These are phyloP conservation scores for Aureobasidium zeae DNA, from an alignment of 2,329 filamentous ascomycete species.

Conservation along the genomic window DNA sequence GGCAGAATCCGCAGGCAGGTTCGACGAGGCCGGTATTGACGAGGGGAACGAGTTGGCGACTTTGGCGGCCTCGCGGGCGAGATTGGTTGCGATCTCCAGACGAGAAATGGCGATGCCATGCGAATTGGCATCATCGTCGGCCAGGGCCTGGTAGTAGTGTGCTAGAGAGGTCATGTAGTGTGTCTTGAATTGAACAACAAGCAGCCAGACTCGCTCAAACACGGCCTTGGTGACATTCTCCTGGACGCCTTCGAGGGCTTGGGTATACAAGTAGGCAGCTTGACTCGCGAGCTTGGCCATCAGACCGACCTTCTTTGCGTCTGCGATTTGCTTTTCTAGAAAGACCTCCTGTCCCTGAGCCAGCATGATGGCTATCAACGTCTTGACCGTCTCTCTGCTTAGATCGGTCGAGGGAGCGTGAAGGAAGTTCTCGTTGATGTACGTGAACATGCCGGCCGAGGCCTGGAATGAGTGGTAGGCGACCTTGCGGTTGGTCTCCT, in stretches of 20 bases:
- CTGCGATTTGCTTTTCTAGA: slow-evolving; percentile 86
- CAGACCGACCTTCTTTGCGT: slow-evolving; percentile 85
- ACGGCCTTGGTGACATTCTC: slow-evolving; percentile 85
- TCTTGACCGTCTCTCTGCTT: slow-evolving; percentile 91
- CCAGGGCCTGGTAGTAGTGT: slow-evolving; percentile 86
- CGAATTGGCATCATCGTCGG: slow-evolving; percentile 79
- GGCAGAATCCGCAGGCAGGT: slow-evolving; percentile 73
- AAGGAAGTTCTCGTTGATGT: slow-evolving; percentile 99
- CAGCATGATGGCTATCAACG: slow-evolving; percentile 82
- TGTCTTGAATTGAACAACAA: slow-evolving; percentile 73
- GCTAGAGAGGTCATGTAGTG: slow-evolving; percentile 75
- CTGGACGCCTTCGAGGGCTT: slow-evolving; percentile 81
- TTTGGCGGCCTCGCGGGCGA: slow-evolving; percentile 69
- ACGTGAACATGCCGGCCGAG: slow-evolving; percentile 98
- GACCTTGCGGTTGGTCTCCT: slow-evolving; percentile 88
- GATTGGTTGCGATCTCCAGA: slow-evolving; percentile 68
- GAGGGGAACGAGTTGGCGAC: slow-evolving; percentile 71
- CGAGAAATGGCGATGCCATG: slow-evolving; percentile 79
- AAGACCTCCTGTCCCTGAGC: slow-evolving; percentile 97
- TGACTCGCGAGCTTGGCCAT: slow-evolving; percentile 90
- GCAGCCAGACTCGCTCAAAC: slow-evolving; percentile 89
- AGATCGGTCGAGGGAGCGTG: slow-evolving; percentile 95
- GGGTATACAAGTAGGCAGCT: slow-evolving; percentile 75
- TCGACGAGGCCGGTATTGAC: slow-evolving; percentile 69
- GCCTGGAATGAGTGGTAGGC: slow-evolving; percentile 98